phyloP scores from a whole-genome alignment of 2,329 filamentous ascomycete genomes.

The Epicoccum sorghinum region DNA sequence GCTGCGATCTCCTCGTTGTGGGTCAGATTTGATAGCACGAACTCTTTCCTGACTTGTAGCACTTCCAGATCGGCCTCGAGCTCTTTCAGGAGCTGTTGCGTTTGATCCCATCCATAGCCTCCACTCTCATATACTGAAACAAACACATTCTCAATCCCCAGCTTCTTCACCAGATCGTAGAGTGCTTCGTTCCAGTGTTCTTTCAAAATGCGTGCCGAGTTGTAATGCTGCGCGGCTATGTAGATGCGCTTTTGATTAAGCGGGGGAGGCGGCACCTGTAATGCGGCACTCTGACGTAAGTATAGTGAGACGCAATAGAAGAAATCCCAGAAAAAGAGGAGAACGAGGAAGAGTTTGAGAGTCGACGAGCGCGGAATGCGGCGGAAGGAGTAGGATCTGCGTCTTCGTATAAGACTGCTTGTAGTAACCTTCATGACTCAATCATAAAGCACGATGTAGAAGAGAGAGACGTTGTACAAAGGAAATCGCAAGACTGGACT shows the following conservation, averaged over 20 bases:
- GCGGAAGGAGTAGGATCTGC: conserved; percentile 25
- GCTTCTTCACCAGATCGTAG: conserved; percentile 59
- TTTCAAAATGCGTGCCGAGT: conserved; percentile 65
- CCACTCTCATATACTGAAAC: conserved; percentile 73
- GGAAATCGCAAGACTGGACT: neutral
- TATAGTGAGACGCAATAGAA: conserved; percentile 28
- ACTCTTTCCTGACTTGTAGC: conserved; percentile 60
- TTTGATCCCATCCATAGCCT: conserved; percentile 65
- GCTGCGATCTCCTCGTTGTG: conserved; percentile 46
- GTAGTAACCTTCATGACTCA: conserved; percentile 8
- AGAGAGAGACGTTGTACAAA: conserved; percentile 2
- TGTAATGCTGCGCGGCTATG: conserved; percentile 74
- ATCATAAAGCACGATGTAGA: neutral
- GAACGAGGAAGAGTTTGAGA: conserved; percentile 24
- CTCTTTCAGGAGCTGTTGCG: conserved; percentile 64
- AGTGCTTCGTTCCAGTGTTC: conserved; percentile 68
- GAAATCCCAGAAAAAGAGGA: conserved; percentile 31
- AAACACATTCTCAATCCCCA: conserved; percentile 70
- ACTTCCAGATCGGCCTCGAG: conserved; percentile 62
- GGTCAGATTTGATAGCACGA: conserved; percentile 64
- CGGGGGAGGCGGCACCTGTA: conserved; percentile 18
- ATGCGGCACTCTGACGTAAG: conserved; percentile 21
- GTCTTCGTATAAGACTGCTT: conserved; percentile 19
- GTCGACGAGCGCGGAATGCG: conserved; percentile 27
- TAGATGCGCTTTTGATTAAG: conserved; percentile 56